Percentiles rank a stretch among this genome's conserved stretches.
These are phyloP conservation scores for Aspergillus ostianus DNA, from an alignment of 495 filamentous ascomycete species.

Conservation along the genomic window DNA sequence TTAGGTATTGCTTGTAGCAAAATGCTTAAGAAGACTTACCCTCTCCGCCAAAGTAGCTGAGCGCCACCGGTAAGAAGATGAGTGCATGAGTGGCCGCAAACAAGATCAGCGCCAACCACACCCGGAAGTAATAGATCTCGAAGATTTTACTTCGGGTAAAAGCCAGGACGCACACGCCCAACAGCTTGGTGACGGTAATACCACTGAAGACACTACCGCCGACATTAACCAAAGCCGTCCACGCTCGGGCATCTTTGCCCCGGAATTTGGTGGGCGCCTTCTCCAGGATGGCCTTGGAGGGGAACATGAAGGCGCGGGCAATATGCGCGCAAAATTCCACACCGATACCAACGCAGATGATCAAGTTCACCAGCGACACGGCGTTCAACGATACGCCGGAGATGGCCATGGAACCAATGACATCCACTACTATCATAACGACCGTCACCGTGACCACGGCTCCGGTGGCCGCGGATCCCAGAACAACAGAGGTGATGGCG, in stretches of 20 bases:
- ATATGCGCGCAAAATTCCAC: constrained; percentile 99
- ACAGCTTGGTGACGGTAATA: constrained; percentile 91
- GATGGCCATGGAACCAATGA: constrained; percentile 90
- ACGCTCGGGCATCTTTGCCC: constrained; percentile 79
- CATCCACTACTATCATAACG: constrained; percentile 89
- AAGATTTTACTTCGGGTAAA: constrained; percentile 98
- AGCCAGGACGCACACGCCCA: constrained; percentile 89
- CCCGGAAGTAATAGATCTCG: constrained; percentile 97
- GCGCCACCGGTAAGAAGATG: constrained; percentile 85
- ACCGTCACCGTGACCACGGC: constrained; percentile 81
- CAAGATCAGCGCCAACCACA: constrained; percentile 87
- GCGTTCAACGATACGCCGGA: constrained; percentile 91
- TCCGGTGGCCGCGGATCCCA: constrained; percentile 82
- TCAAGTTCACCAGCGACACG: constrained; percentile 91
- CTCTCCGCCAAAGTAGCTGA: constrained; percentile 82
- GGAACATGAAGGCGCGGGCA: constrained; percentile 94
- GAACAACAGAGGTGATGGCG: constrained; percentile 67
- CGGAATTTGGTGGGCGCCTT: constrained; percentile 62
- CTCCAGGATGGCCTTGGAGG: constrained; percentile 71
- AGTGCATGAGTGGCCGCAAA: constrained; percentile 89
- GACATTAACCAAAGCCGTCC: constrained; percentile 90
- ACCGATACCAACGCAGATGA: constrained; percentile 93
- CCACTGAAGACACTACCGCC: constrained; percentile 92
- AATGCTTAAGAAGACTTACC: constrained; percentile 45
- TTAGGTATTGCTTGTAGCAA: not conserved